Percentiles rank a stretch among this genome's conserved stretches.
Conservation (phyloP, 2,329 filamentous ascomycete species). For the Penicillium sp. region DNA sequence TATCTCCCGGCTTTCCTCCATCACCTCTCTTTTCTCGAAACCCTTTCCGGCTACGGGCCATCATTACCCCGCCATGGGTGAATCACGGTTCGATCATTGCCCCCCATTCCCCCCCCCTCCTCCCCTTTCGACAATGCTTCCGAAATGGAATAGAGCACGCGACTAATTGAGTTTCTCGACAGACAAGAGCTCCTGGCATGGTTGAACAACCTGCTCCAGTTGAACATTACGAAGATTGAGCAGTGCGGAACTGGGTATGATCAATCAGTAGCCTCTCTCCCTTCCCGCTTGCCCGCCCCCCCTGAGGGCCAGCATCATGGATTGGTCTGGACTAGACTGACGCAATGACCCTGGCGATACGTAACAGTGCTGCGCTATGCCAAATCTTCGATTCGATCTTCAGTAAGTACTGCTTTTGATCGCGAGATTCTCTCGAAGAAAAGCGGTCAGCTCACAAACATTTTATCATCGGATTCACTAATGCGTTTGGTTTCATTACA, state of each 20-base stretch:
- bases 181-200: constrained; percentile 96
- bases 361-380: constrained; percentile 81
- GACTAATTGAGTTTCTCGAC: constrained; percentile 18
- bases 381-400: constrained; percentile 99
- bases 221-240: constrained; percentile 98
- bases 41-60: constrained; percentile 17
- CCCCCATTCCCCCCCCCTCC: constrained; percentile 2
- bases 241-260: constrained; percentile 96
- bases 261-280: constrained; percentile 20
- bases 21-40: constrained; percentile 7
- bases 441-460: constrained; percentile 2
- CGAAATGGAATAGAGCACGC: constrained; percentile 14
- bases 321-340: constrained; percentile 14
- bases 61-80: constrained; percentile 59
- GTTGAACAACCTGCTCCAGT: constrained; percentile 96
- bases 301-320: background rate
- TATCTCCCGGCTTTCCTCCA: constrained; percentile 6
- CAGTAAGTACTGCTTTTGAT: constrained; percentile 53
- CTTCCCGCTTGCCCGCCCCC: background rate
- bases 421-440: background rate
- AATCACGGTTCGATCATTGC: constrained; percentile 59
- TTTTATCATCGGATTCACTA: constrained; percentile 11
- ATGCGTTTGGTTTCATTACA: constrained; percentile 34
- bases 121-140: constrained; percentile 24
- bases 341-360: constrained; percentile 15